Evolutionary conservation across 2,329 filamentous ascomycete genomes (phyloP).

Genomic region (Didymella pomorum): DNA sequence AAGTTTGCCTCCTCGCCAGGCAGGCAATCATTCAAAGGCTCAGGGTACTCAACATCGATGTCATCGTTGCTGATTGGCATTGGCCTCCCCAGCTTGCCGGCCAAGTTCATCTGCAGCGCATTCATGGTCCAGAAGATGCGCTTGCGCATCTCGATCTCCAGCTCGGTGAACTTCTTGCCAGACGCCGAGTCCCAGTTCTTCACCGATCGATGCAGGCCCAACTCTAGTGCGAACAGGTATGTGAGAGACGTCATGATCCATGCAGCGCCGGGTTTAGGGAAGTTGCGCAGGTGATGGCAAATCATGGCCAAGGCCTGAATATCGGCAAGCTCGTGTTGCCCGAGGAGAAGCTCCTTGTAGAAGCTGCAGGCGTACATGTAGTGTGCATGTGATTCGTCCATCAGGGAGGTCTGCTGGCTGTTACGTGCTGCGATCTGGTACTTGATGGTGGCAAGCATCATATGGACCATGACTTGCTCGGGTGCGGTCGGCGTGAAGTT

Average conservation of each 20-base stretch:
- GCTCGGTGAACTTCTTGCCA: slow-evolving; percentile 55
- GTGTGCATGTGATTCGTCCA: slow-evolving; percentile 75
- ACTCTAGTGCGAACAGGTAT: slow-evolving; percentile 73
- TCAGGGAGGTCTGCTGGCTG: slow-evolving; percentile 57
- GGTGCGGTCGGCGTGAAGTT: slow-evolving; percentile 68
- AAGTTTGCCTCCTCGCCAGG: slow-evolving; percentile 63
- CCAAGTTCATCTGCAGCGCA: slow-evolving; percentile 71
- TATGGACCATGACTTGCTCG: slow-evolving; percentile 76
- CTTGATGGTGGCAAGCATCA: slow-evolving; percentile 80
- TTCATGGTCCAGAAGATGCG: slow-evolving; percentile 79
- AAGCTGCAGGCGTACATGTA: slow-evolving; percentile 78
- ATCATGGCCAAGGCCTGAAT: slow-evolving; percentile 79
- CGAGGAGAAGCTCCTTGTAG: slow-evolving; percentile 69
- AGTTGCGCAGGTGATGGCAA: slow-evolving; percentile 74
- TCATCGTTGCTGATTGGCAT: slow-evolving; percentile 78
- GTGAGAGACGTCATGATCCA: slow-evolving; percentile 72
- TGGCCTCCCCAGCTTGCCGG: slow-evolving; percentile 78
- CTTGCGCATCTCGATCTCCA: slow-evolving; percentile 79
- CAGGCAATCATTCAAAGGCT: slow-evolving; percentile 74
- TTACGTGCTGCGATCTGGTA: slow-evolving; percentile 81
- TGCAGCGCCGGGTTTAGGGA: slow-evolving; percentile 80
- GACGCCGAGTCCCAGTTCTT: slow-evolving; percentile 62
- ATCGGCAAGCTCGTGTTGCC: slow-evolving; percentile 69
- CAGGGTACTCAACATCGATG: slow-evolving; percentile 79
- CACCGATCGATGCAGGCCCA: slow-evolving; percentile 76